Evolutionary conservation across 179 eudicot species (phyloP).

Genomic region (Spergularia azorica): DNA sequence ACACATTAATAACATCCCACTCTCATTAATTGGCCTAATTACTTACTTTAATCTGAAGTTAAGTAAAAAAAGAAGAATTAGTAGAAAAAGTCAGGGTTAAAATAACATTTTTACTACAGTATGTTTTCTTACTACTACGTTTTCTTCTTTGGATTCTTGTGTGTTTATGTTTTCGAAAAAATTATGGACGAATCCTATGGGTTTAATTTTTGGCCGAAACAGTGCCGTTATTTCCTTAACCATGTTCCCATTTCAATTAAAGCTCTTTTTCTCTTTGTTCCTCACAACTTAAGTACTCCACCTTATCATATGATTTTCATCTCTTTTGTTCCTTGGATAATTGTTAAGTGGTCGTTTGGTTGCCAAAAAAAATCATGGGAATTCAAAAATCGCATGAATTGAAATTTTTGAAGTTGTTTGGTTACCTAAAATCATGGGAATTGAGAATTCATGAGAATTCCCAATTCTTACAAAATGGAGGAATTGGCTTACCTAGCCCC

Average conservation of each 20-base stretch:
- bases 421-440: too few species aligned
- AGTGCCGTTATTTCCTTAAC: constrained; percentile 38
- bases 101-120: background rate
- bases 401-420: too few species aligned
- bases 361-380: too few species aligned
- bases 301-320: too few species aligned
- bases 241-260: constrained; percentile 32
- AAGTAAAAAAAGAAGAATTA: constrained; percentile 4
- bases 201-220: constrained; percentile 21
- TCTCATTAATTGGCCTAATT: constrained; percentile 4
- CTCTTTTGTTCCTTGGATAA: too few species aligned
- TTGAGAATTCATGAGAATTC: too few species aligned
- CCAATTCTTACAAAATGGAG: too few species aligned
- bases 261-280: constrained; percentile 15
- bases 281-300: background rate
- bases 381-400: too few species aligned
- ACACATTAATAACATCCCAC: constrained; percentile 37
- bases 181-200: constrained; percentile 18
- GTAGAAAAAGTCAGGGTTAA: background rate
- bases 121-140: background rate
- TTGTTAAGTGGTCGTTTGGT: too few species aligned
- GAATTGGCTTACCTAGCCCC: too few species aligned
- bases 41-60: constrained; percentile 28
- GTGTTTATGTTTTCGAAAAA: constrained; percentile 26
- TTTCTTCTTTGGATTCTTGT: constrained; percentile 28